Evolutionary conservation across 257 asterid genomes (phyloP).

Genomic region (Penstemon barbatus): DNA sequence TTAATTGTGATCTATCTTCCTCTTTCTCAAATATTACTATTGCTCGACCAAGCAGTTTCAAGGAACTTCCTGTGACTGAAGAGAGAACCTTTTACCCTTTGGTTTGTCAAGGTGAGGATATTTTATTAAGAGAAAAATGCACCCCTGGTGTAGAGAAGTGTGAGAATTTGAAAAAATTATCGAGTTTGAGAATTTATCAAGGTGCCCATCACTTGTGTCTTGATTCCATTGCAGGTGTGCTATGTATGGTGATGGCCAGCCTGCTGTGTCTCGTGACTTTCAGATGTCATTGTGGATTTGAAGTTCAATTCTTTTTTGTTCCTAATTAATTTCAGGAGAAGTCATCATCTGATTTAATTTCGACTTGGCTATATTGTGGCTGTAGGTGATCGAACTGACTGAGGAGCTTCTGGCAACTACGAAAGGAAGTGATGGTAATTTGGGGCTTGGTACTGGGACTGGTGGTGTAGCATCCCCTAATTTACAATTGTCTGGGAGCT

Average conservation of each 20-base stretch:
- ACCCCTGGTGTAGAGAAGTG: slow-evolving; percentile 48
- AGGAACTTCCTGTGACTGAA: slow-evolving; percentile 52
- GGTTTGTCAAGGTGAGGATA: slow-evolving; percentile 75
- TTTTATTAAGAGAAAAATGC: slow-evolving; percentile 39
- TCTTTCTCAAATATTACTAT: slow-evolving; percentile 50
- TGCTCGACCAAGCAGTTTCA: slow-evolving; percentile 65
- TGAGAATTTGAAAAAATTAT: slow-evolving; percentile 47
- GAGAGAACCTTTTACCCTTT: slow-evolving; percentile 50
- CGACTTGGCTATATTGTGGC: slow-evolving; percentile 32
- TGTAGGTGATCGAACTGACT: slow-evolving; percentile 86
- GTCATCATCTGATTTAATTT: slow-evolving; percentile 20
- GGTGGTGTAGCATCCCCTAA: slow-evolving; percentile 52
- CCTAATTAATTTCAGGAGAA: neutral
- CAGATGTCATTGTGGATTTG: slow-evolving; percentile 83
- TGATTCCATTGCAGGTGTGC: slow-evolving; percentile 95
- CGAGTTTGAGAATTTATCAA: slow-evolving; percentile 46
- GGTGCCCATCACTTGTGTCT: slow-evolving; percentile 88
- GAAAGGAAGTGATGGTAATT: slow-evolving; percentile 56
- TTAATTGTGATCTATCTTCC: slow-evolving; percentile 36
- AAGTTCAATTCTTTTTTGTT: slow-evolving; percentile 50
- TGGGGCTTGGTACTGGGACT: slow-evolving; percentile 49
- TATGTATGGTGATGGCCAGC: slow-evolving; percentile 76
- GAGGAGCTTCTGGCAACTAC: slow-evolving; percentile 94
- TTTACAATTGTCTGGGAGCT: slow-evolving; percentile 43
- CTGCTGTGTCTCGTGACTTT: slow-evolving; percentile 67